Conservation (phyloP, 352 stramenopile genomes). For the Plasmopara halstedii region DNA sequence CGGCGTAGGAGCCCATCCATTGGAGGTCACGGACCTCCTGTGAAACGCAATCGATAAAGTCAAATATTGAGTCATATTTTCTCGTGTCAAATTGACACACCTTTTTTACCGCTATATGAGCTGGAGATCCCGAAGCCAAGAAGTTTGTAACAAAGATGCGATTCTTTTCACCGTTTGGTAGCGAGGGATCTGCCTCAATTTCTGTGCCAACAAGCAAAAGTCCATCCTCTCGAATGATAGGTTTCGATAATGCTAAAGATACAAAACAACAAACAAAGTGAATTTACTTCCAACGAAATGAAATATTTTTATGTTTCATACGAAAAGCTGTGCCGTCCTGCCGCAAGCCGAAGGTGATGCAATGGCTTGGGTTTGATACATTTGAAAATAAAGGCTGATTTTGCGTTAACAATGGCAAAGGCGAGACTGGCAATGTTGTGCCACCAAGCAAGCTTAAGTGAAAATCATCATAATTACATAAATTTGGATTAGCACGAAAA, state of each 20-base stretch:
- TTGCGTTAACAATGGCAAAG: slow-evolving; percentile 7
- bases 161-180: slow-evolving; percentile 21
- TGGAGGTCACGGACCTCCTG: slow-evolving; percentile 71
- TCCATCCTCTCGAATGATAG: slow-evolving; percentile 65
- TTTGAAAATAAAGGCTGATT: slow-evolving; percentile 5
- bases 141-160: slow-evolving; percentile 62
- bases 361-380: slow-evolving; percentile 7
- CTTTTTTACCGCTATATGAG: slow-evolving; percentile 31
- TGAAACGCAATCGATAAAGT: slow-evolving; percentile 4
- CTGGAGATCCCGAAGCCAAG: slow-evolving; percentile 9
- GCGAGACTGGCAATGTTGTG: background rate
- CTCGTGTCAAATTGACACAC: slow-evolving; percentile 17
- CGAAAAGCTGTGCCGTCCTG: slow-evolving; percentile 30
- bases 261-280: slow-evolving; percentile 2
- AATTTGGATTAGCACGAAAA: background rate
- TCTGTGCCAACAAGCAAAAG: slow-evolving; percentile 66
- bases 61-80: background rate
- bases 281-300: background rate
- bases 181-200: slow-evolving; percentile 5
- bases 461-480: background rate
- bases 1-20: slow-evolving; percentile 41
- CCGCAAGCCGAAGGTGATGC: slow-evolving; percentile 26
- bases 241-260: slow-evolving; percentile 63
- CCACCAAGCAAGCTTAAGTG: slow-evolving; percentile 4
- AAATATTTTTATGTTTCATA: slow-evolving; percentile 12